phyloP scores from a whole-genome alignment of 148 eudicot genomes.

The Rhododendron williamsianum region DNA sequence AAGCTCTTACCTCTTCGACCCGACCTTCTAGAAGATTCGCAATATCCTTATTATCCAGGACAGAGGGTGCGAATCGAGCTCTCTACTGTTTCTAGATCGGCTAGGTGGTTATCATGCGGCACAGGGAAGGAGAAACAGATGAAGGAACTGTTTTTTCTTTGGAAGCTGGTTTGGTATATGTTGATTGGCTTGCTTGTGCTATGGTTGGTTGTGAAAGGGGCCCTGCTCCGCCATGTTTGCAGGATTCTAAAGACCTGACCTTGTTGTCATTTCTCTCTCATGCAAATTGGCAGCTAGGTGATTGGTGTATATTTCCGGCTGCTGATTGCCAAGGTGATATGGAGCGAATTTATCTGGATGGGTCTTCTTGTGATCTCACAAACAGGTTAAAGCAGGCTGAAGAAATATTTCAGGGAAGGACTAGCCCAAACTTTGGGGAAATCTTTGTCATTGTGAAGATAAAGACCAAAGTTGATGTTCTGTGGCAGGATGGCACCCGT shows the following conservation, averaged over 20 bases:
- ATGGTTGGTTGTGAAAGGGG: constrained; percentile 22
- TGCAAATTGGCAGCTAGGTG: constrained; percentile 94
- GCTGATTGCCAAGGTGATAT: neutral
- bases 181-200: constrained; percentile 81
- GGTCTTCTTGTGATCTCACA: constrained; percentile 15
- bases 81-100: constrained; percentile 36
- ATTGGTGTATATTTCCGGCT: constrained; percentile 61
- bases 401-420: constrained; percentile 10
- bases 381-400: constrained; percentile 23
- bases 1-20: constrained; percentile 55
- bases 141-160: constrained; percentile 70
- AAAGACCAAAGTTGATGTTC: constrained; percentile 67
- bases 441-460: constrained; percentile 60
- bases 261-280: constrained; percentile 54
- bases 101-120: constrained; percentile 68
- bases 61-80: constrained; percentile 62
- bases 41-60: constrained; percentile 81
- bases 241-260: constrained; percentile 51
- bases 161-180: constrained; percentile 58
- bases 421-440: constrained; percentile 31
- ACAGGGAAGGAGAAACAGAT: constrained; percentile 39
- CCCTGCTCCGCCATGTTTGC: constrained; percentile 50
- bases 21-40: constrained; percentile 65
- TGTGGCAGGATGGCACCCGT: constrained; percentile 87
- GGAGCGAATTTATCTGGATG: neutral